Evolutionary conservation across 2,329 filamentous ascomycete species (phyloP).

Genomic region (Pseudogymnoascus sp.): DNA sequence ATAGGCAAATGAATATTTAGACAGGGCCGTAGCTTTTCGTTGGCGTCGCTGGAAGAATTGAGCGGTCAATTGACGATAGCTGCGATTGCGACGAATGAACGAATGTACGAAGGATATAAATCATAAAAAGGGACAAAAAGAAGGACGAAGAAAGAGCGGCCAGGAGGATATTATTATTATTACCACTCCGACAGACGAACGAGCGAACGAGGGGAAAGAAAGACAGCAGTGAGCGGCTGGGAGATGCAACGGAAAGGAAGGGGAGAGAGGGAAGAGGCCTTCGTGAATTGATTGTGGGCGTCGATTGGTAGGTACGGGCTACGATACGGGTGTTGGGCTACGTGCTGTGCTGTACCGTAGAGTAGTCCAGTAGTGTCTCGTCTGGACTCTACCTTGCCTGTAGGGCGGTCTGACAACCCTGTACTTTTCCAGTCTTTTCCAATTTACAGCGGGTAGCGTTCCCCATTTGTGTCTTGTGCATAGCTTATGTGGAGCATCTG

Average conservation of each 20-base stretch:
- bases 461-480: background rate
- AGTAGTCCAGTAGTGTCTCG: background rate
- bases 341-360: background rate
- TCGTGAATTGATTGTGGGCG: background rate
- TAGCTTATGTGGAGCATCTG: slow-evolving; percentile 4
- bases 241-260: slow-evolving; percentile 2
- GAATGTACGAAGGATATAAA: background rate
- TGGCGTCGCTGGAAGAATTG: background rate
- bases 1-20: slow-evolving; percentile 2
- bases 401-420: background rate
- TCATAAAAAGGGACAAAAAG: slow-evolving; percentile 7
- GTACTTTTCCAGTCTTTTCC: background rate
- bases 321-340: background rate
- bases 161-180: slow-evolving; percentile 9
- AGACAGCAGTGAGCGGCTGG: slow-evolving; percentile 7
- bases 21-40: background rate
- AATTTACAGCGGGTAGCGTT: background rate
- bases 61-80: background rate
- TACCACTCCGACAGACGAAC: slow-evolving; percentile 1
- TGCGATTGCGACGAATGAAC: background rate
- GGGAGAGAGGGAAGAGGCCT: background rate
- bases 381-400: background rate
- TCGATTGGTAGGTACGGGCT: background rate
- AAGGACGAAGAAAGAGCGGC: slow-evolving; percentile 5
- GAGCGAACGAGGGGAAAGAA: slow-evolving; percentile 4